Evolutionary conservation across 352 stramenopile genomes (phyloP).

Genomic region (Phytophthora brassicae): DNA sequence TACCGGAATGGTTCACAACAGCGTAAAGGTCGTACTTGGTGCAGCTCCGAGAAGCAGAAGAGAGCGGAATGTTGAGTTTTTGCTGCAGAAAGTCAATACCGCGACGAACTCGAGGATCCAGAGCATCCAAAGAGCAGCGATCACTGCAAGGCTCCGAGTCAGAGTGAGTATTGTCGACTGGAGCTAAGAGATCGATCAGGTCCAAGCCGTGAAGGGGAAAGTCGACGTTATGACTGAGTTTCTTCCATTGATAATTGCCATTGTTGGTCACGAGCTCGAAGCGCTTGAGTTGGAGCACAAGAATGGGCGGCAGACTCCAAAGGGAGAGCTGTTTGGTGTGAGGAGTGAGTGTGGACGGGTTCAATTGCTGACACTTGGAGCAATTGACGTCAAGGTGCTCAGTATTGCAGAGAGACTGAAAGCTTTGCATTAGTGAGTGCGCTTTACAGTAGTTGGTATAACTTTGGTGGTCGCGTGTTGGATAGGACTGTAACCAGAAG

Average conservation of each 20-base stretch:
- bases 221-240: conserved; percentile 88
- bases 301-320: conserved; percentile 55
- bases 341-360: conserved; percentile 1
- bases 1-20: conserved; percentile 94
- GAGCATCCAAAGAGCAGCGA: conserved; percentile 2
- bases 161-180: conserved; percentile 6
- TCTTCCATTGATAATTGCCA: conserved; percentile 58
- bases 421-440: conserved; percentile 39
- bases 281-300: conserved; percentile 70
- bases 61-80: conserved; percentile 42
- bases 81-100: conserved; percentile 38
- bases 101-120: conserved; percentile 24
- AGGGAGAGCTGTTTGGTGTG: conserved; percentile 59
- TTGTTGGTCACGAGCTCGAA: conserved; percentile 43
- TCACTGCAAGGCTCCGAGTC: conserved; percentile 17
- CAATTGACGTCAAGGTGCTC: conserved; percentile 51
- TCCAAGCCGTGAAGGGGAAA: conserved; percentile 91
- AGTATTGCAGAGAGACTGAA: conserved; percentile 49
- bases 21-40: conserved; percentile 92
- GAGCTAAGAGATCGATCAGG: conserved; percentile 49
- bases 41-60: conserved; percentile 41
- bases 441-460: conserved; percentile 39
- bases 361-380: conserved; percentile 31
- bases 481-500: conserved; percentile 12
- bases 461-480: conserved; percentile 39